Base-by-base conservation (phyloP, 2,329 filamentous ascomycete species). In the Ceratocystis eucalypticola region DNA sequence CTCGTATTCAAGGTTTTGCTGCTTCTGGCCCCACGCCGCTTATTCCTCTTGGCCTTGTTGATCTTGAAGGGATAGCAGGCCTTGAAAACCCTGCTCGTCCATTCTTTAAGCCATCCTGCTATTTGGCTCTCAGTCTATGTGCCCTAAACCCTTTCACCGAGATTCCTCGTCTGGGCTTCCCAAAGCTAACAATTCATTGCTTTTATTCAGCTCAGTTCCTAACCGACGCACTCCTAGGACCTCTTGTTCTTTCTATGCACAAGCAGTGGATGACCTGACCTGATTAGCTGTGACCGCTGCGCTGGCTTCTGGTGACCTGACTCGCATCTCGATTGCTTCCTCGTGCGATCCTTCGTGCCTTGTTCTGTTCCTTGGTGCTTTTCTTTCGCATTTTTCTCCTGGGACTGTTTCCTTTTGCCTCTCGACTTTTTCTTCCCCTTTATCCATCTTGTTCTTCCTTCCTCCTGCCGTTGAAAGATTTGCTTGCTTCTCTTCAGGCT, bases 291-390 rank as follows among this genome's bases (percentile, higher is more conserved):
- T 41, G 8, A 37, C 33, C 33, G 33, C 33, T 37, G 33, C 33
- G 37, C 37, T 41, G 37, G 37, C 37, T 41, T 41, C 37, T 41
- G 12, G 37, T 41, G 37, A 41, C 48, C 25, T 28, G 48, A 53
- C 20, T 53, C 55, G 30, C 30, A 59, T 59, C 55, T 59, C 55
- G 55, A 59, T 37, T 59, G 17, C 55, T 37, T 59, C 55, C 55
- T 59, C 28, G 30, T 30, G 25, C 12, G 25, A 63, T 63, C 61
- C 61, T 63, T 63, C 45, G 30, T 46, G 30, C 63, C 33, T 59
- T 65, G 45, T 41, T 65, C 55, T 20, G 25, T 28, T 33, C 55
- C 30, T 59, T 30, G 55, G 15, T 59, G 28, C 41, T 10, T 10
- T 63, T 55, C 28, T 48, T 59, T 63, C 44, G 10, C 17, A 33